A percentile compares a stretch with the other conserved stretches of the same genome.
Conservation (phyloP, 805 yeast species). For the Saccharomycopsis vini region DNA sequence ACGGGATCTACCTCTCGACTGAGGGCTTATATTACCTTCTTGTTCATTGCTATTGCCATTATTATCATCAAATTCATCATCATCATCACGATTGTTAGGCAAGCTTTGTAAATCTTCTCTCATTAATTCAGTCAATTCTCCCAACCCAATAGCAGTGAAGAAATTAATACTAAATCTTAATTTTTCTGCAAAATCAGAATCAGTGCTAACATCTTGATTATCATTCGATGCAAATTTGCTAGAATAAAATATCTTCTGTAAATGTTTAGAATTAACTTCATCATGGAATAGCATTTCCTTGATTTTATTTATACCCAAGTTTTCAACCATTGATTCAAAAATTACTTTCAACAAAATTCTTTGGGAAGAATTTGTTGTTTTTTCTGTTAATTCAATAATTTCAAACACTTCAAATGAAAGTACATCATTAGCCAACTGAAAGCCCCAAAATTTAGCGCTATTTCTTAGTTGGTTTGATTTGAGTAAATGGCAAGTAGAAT, state of each 20-base stretch:
- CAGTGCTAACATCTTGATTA: conserved; percentile 22
- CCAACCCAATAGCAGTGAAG: conserved; percentile 89
- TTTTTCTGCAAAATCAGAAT: conserved; percentile 35
- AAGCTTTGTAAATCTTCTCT: conserved; percentile 38
- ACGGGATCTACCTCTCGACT: no score
- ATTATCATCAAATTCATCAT: neutral
- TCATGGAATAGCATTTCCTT: conserved; percentile 42
- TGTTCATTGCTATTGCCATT: neutral
- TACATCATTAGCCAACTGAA: conserved; percentile 60
- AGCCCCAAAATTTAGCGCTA: conserved; percentile 81
- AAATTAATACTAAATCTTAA: conserved; percentile 76
- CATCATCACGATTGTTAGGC: neutral
- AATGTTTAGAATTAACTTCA: conserved; percentile 29
- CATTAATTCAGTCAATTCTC: conserved; percentile 75
- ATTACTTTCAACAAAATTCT: conserved; percentile 76
- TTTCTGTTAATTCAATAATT: conserved; percentile 44
- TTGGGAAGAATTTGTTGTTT: conserved; percentile 65
- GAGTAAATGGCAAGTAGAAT: conserved; percentile 50
- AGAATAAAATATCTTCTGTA: conserved; percentile 58
- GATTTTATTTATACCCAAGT: conserved; percentile 52
- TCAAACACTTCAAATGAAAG: conserved; percentile 56
- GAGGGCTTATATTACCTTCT: neutral
- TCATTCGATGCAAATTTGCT: conserved; percentile 18
- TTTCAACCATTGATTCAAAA: conserved; percentile 71
- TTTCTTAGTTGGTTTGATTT: conserved; percentile 71